Evolutionary conservation across 129 eudicot genomes (phyloP).

Genomic region (Artemisia annua): DNA sequence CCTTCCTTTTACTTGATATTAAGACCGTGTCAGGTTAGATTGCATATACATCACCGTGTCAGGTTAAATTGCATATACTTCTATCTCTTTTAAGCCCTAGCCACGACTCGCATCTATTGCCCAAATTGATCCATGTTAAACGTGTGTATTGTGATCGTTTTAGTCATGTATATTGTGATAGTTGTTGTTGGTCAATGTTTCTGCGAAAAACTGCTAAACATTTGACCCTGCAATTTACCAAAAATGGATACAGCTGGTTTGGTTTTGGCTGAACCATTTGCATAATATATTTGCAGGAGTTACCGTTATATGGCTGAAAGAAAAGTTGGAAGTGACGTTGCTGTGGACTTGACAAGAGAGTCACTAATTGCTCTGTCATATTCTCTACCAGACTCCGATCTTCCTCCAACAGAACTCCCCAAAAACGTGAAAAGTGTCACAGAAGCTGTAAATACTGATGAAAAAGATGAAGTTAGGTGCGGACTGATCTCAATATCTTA

Average conservation of each 20-base stretch:
- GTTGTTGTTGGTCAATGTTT: too few species aligned
- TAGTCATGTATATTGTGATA: too few species aligned
- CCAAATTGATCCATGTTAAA: too few species aligned
- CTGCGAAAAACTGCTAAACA: not conserved
- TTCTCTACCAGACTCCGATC: slow-evolving; percentile 42
- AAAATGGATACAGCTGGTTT: slow-evolving; percentile 2
- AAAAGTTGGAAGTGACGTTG: slow-evolving; percentile 49
- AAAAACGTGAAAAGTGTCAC: slow-evolving; percentile 26
- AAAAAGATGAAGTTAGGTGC: slow-evolving; percentile 48
- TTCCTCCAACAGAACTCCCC: slow-evolving; percentile 16
- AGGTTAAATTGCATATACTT: too few species aligned
- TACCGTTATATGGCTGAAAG: slow-evolving; percentile 59
- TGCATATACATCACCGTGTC: too few species aligned
- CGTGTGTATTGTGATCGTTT: too few species aligned
- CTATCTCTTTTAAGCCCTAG: not conserved
- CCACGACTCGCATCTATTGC: not conserved
- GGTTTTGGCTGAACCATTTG: slow-evolving; percentile 18
- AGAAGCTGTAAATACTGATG: slow-evolving; percentile 36
- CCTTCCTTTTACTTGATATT: too few species aligned
- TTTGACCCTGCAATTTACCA: not conserved
- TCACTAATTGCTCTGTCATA: slow-evolving; percentile 72
- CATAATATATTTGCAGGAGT: slow-evolving; percentile 23
- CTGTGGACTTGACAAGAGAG: slow-evolving; percentile 67
- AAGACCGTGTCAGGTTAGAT: too few species aligned
- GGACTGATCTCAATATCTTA: slow-evolving; percentile 62